These are phyloP conservation scores for Solanum neorickii DNA, from an alignment of 257 asterid species.

Conservation along the genomic window DNA sequence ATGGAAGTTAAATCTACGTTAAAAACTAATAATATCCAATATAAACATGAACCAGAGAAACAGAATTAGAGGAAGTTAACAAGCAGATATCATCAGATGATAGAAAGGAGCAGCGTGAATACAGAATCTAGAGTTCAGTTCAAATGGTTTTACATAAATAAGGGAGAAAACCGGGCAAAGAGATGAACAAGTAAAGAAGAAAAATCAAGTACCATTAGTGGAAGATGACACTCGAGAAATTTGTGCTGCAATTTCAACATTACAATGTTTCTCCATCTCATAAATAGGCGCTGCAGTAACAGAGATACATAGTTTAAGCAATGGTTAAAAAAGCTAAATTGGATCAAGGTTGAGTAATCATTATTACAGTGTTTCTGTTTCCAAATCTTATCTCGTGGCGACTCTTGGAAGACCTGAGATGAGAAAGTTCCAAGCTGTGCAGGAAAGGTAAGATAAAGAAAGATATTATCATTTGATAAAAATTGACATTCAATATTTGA, in stretches of 20 bases:
- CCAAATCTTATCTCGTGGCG: slow-evolving; percentile 91
- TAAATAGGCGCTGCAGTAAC: slow-evolving; percentile 72
- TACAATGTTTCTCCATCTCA: slow-evolving; percentile 97
- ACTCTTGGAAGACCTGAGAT: slow-evolving; percentile 95
- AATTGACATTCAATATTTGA: not conserved
- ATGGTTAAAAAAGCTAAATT: not conserved
- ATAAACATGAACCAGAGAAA: not conserved
- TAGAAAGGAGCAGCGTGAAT: not conserved
- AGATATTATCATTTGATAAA: not conserved
- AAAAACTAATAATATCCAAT: not conserved
- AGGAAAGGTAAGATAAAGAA: not conserved
- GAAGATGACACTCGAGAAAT: slow-evolving; percentile 58
- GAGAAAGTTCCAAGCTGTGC: slow-evolving; percentile 95
- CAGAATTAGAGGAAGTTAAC: not conserved
- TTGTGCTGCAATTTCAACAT: slow-evolving; percentile 92
- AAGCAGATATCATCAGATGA: not conserved
- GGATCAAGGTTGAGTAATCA: not conserved
- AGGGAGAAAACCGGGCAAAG: not conserved
- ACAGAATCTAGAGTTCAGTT: not conserved
- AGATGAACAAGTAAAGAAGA: not conserved
- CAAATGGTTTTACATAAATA: not conserved
- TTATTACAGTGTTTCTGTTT: slow-evolving; percentile 72
- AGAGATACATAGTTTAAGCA: slow-evolving; percentile 15
- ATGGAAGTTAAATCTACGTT: not conserved
- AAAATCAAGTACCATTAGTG: slow-evolving; percentile 49